Percentiles rank a stretch among this genome's conserved stretches.
Evolutionary conservation across 257 asterid species (phyloP).

Genomic region (Salvia miltiorrhiza): DNA sequence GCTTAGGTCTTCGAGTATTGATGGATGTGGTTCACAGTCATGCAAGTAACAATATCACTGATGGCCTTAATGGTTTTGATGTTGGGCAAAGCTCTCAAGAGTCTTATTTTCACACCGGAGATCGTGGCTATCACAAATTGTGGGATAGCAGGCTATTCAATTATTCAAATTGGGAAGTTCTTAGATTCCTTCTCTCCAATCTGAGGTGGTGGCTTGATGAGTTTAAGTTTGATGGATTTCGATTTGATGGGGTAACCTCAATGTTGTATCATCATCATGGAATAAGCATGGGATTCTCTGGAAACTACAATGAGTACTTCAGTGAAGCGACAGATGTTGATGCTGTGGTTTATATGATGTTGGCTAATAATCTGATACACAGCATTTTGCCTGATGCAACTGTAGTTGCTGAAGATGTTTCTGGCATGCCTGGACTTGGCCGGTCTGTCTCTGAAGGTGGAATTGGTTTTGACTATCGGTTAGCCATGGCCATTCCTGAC

Average conservation of each 20-base stretch:
- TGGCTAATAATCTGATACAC: conserved; percentile 82
- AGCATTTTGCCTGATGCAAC: conserved; percentile 78
- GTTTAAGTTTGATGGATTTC: conserved; percentile 89
- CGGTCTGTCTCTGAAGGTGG: conserved; percentile 86
- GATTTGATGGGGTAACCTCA: conserved; percentile 96
- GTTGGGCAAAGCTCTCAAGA: conserved; percentile 90
- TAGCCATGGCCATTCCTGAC: conserved; percentile 99
- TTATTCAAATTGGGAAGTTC: conserved; percentile 96
- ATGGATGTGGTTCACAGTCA: conserved; percentile 98
- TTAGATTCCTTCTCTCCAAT: conserved; percentile 90
- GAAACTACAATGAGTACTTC: conserved; percentile 79
- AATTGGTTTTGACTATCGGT: conserved; percentile 88
- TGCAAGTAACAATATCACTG: conserved; percentile 78
- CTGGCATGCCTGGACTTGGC: conserved; percentile 97
- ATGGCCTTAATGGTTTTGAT: conserved; percentile 94
- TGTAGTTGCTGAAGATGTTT: conserved; percentile 94
- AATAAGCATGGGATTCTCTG: conserved; percentile 71
- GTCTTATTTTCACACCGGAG: conserved; percentile 87
- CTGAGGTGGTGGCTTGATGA: conserved; percentile 98
- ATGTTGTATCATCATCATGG: conserved; percentile 98
- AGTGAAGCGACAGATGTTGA: conserved; percentile 88
- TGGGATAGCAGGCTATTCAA: conserved; percentile 96
- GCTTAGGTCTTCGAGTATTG: conserved; percentile 80
- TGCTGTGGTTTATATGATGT: conserved; percentile 86
- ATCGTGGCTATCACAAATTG: conserved; percentile 78